phyloP scores from a whole-genome alignment of 2,329 filamentous ascomycete species.

The Cercospora sp. region DNA sequence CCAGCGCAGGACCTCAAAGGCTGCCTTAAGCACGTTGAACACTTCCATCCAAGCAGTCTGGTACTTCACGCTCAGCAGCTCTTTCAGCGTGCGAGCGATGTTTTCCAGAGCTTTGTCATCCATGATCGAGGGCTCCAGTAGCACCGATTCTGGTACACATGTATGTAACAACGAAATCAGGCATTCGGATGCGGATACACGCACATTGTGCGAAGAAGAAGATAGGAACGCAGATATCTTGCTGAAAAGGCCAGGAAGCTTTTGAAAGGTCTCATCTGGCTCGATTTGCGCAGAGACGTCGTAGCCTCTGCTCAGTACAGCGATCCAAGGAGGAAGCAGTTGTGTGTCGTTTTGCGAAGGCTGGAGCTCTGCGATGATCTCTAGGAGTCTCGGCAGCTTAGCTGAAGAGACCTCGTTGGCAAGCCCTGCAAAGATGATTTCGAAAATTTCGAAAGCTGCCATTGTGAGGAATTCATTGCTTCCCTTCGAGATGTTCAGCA shows the following conservation, averaged over 20 bases:
- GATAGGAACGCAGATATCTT: conserved; percentile 79
- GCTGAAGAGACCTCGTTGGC: conserved; percentile 80
- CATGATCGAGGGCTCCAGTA: conserved; percentile 85
- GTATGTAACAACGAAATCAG: conserved; percentile 90
- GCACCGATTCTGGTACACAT: conserved; percentile 78
- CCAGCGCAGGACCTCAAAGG: conserved; percentile 87
- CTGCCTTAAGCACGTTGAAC: conserved; percentile 81
- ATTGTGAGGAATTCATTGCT: conserved; percentile 96
- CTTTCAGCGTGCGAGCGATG: conserved; percentile 69
- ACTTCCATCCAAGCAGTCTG: conserved; percentile 94
- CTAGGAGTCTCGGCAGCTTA: conserved; percentile 84
- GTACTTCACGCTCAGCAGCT: conserved; percentile 83
- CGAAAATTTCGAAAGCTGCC: conserved; percentile 94
- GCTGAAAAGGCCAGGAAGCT: conserved; percentile 79
- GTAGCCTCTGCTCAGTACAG: conserved; percentile 89
- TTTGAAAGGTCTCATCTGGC: conserved; percentile 87
- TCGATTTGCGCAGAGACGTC: conserved; percentile 88
- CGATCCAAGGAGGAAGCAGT: conserved; percentile 92
- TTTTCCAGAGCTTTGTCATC: conserved; percentile 89
- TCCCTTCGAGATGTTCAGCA: conserved; percentile 83
- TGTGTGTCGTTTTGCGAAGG: conserved; percentile 93
- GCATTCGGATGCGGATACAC: conserved; percentile 91
- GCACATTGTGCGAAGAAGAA: conserved; percentile 87
- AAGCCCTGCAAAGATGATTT: conserved; percentile 94
- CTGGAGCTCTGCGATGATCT: conserved; percentile 87